Evolutionary conservation across 2,329 filamentous ascomycete genomes (phyloP), one percentile per base, ranked within the genome.

Genomic region (Colletotrichum brevisporum): DNA sequence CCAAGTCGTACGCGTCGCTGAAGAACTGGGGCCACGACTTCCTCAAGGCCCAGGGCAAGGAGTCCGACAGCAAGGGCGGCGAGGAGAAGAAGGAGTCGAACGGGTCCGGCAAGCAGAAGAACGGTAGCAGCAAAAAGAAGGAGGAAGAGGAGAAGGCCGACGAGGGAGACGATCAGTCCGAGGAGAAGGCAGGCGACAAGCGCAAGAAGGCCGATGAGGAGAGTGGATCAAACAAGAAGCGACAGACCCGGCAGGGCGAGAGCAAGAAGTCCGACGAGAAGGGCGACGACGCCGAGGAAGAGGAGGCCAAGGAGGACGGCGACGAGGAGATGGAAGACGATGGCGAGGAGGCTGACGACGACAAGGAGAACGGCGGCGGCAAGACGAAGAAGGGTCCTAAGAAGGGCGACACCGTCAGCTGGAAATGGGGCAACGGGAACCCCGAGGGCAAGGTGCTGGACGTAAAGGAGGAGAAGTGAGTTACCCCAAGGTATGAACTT

Each of bases 11-110:
- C 55, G 87, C 85, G 31, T 88, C 85, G 5, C 78, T 91, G 72
- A 90, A 90, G 81, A 91, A 90, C 68, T 90, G 88, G 88, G 85
- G 86, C 0, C 86, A 88, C 71, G 86, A 89, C 75, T 77, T 83
- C 21, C 76, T 86, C 67, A 88, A 88, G 74, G 78, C 78, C 2
- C 70, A 74, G 1, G 71, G 71, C 4, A 6, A 58, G 39, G 2
- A 61, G 50, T 57, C 72, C 9, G 54, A 62, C 13, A 48, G 62
- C 5, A 70, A 72, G 21, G 63, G 74, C 13, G 68, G 71, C 24
- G 65, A 70, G 2, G 59, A 54, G 55, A 57, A 26, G n/a, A 24
- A n/a, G 4, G 41, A 47, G 31, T 56, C 60, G 13, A 53, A 67
- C 43, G 52, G 67, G 5, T 55, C 63, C 9, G 39, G 54, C 26